Evolutionary conservation across 23 red algal genomes (phyloP).

Genomic region (Pyropia haitanensis): DNA sequence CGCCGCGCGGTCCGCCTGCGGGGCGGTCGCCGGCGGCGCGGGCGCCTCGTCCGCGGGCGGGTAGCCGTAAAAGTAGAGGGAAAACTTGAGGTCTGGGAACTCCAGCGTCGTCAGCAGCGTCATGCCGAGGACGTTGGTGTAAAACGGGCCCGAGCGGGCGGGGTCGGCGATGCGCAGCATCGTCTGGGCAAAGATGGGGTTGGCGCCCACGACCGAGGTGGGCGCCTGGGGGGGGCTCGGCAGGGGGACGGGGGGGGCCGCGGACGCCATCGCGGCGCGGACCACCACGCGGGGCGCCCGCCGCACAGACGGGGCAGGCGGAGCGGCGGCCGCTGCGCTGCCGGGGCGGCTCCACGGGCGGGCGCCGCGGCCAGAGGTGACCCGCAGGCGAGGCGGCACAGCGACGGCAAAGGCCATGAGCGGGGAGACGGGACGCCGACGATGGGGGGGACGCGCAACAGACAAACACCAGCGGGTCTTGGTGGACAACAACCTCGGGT

Average conservation of each 20-base stretch:
- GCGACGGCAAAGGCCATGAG: too few relatives aligned
- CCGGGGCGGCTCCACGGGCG: too few relatives aligned
- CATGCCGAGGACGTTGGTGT: conserved; percentile 77
- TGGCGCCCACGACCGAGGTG: conserved; percentile 44
- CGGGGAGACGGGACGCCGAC: too few relatives aligned
- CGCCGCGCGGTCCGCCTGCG: conserved; percentile 68
- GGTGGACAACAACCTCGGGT: too few relatives aligned
- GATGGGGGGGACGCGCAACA: too few relatives aligned
- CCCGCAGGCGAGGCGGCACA: too few relatives aligned
- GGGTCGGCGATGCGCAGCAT: conserved; percentile 85
- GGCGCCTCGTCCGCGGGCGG: conserved; percentile 32
- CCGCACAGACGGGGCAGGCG: too few relatives aligned
- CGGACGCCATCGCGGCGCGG: too few relatives aligned
- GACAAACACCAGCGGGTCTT: too few relatives aligned
- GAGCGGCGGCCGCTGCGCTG: too few relatives aligned
- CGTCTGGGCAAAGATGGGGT: conserved; percentile 89
- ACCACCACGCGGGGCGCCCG: too few relatives aligned
- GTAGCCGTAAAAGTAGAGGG: conserved; percentile 86
- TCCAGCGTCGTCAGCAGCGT: conserved; percentile 73
- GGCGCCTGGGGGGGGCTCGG: conserved; percentile 2
- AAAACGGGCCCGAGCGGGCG: conserved; percentile 46
- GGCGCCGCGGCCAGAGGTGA: too few relatives aligned
- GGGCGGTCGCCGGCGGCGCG: not conserved
- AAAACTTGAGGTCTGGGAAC: conserved; percentile 84
- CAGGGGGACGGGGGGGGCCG: not conserved